These are phyloP conservation scores for Cercospora sp. DNA, from an alignment of 2,329 filamentous ascomycete genomes.

Conservation along the genomic window DNA sequence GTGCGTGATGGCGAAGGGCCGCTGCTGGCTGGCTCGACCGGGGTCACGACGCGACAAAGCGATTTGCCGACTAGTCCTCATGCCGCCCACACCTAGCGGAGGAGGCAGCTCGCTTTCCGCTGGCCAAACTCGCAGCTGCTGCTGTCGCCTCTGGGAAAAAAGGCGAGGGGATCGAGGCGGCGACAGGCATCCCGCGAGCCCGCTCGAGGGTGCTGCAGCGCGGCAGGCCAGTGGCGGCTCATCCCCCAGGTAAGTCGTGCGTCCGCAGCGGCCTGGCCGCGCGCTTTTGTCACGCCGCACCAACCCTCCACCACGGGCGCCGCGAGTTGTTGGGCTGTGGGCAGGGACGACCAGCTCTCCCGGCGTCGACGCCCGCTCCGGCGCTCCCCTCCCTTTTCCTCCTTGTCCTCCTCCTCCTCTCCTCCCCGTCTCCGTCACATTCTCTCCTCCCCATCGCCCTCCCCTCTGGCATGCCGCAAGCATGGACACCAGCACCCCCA, in stretches of 20 bases:
- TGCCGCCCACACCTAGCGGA: not conserved
- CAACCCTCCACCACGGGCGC: not conserved
- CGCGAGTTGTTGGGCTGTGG: not conserved
- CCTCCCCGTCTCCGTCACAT: not conserved
- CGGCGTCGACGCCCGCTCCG: not conserved
- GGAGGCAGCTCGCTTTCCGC: not conserved
- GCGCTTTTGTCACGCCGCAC: not conserved
- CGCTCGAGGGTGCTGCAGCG: not conserved
- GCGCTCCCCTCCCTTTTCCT: not conserved
- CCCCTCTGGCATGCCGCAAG: conserved; percentile 1
- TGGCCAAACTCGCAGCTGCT: not conserved
- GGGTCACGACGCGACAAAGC: not conserved
- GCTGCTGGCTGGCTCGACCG: not conserved
- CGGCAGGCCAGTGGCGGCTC: not conserved
- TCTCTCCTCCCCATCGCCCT: not conserved
- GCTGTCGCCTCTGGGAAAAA: not conserved
- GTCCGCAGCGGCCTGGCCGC: not conserved
- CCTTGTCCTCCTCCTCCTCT: conserved; percentile 4
- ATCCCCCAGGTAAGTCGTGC: not conserved
- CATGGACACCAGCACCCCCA: conserved; percentile 17
- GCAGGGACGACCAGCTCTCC: not conserved
- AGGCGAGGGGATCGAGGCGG: not conserved
- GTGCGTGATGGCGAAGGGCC: not conserved
- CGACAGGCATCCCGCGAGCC: not conserved
- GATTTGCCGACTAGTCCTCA: not conserved